Evolutionary conservation across 192 early-diverging fungal genomes (phyloP), one percentile per base, ranked within the genome.

Genomic region (Coemansia sp.): DNA sequence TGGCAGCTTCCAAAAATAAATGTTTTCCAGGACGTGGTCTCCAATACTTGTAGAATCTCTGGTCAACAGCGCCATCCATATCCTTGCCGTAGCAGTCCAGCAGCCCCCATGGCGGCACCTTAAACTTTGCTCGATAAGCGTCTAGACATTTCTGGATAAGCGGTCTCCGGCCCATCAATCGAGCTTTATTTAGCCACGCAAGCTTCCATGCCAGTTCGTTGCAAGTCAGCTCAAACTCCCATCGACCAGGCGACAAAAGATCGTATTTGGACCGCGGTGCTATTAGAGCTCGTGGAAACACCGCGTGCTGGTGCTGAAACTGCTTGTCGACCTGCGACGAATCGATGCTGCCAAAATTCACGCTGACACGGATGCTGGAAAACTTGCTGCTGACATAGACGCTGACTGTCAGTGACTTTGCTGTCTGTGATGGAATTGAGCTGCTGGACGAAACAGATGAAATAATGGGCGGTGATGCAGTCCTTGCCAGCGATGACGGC

Each of bases 141-240:
- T 84, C 82, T 41, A 84, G 54, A 57, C 82, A 84, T 41, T 72
- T 72, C 66, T 84, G 82, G 12, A 84, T 75, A 37, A 84, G 59
- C 64, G 72, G 74, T 53, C 67, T 75, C n/a, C 77, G 59, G 17
- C 67, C 73, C 48, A 45, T 54, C 22, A 84, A 71, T 15, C 82
- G 67, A 35, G 64, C 35, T 15, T 65, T 75, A 67, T 96, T 96
- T 11, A 95, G 78, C 82, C 86, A 90, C 4, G 89, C 90, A 61
- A 96, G 84, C 64, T 88, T 89, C 95, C 95, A 95, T 6, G 92
- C 92, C 39, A 95, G 79, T 37, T 85, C 82, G 64, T 96, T 96
- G 69, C 94, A 95, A 9, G 90, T 85, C 8, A 86, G 86, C 72
- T 96, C 95, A 71, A 93, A 96, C 15, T 87, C 84, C 86, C 92